Base-by-base conservation (phyloP, 2,329 filamentous ascomycete genomes). In the Neonectria coccinea region DNA sequence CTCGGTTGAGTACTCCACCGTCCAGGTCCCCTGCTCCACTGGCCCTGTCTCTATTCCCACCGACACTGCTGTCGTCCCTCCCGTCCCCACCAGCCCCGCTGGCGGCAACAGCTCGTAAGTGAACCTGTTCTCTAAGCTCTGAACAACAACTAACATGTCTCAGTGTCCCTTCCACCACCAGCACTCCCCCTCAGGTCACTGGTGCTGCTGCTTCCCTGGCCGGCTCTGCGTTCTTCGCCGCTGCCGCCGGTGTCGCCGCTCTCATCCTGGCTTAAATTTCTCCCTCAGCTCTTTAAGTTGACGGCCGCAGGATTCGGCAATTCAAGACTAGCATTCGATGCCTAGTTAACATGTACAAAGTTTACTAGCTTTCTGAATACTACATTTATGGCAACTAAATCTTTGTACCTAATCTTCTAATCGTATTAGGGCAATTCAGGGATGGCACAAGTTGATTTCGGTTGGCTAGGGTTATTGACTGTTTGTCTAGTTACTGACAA, bases 221-320 rank as follows among this genome's bases (percentile, higher is more conserved):
- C 67, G 84, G 83, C 81, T 87, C 86, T 66, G 82, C 82, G 75
- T 66, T 83, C 74, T 78, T 87, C 75, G 86, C 86, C 77, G 86
- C 82, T 70, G 82, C 79, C 53, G 86, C 83, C 78, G 86, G 85
- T 80, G 76, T 85, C 60, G 82, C 80, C 66, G 86, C 85, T 75
- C 78, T 86, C 75, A 73, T 84, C 80, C 78, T 89, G 74, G 83
- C 83, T 77, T 88, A 88, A 85, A 76, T 77, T 53, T 66, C 71
- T 76, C 65, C 73, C 20, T 77, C 75, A 71, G 74, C 78, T 76
- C 67, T 72, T 72, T 39, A 65, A 72, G 76, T 78, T 74, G 74
- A 78, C 77, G 79, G 79, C 78, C 77, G 75, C 76, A 75, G 79
- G 80, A 75, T 75, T 77, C 75, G 79, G 78, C 77, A 78, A 73